Evolutionary conservation across 2,329 filamentous ascomycete species (phyloP), one percentile per base, ranked within the genome.

Genomic region (Verticillium longisporum): DNA sequence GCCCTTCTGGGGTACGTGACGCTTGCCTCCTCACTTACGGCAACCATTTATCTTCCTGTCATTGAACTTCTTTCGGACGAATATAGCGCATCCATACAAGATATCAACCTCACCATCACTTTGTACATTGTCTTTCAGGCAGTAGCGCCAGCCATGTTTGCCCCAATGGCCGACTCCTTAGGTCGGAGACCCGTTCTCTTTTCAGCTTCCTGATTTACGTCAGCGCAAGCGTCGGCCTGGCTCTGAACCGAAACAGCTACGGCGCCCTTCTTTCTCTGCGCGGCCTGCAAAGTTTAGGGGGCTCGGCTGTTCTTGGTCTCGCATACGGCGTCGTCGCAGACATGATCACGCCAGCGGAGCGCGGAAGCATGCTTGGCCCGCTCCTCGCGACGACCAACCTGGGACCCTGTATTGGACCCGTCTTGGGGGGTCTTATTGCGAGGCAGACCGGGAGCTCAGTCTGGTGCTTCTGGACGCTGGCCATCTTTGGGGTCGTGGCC

Each of bases 241-340:
- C 72, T 6, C 11, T 41, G 13, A 6, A n/a, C 11, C 26, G 26
- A 4, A 2, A 61, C 60, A 75, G 67, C 62, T 80, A 78, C 59
- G 68, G 71, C 0, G 75, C 80, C 1, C 67, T 84, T 3, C 60
- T 85, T 54, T 71, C 81, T 1, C 68, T 84, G n/a, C 73, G 82
- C 0, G 75, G 75, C 60, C 55, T 83, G 26, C 82, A 85, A 66
- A 81, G 79, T 57, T 73, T 77, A 0, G 83, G 84, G 0, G 13
- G 6, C 13, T 41, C 38, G 6, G 38, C 15, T 14, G 15, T 6
- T 14, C 13, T 14, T 15, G 6, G 11, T 14, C 13, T 41, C 14
- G 38, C 6, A 13, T 41, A 14, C 15, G 38, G 11, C 38, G 38
- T 14, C 38, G 15, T 41, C 14, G 38, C 38, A 6, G 38, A 41